phyloP scores from a whole-genome alignment of 2,329 filamentous ascomycete species.

The Fusarium anthophilum region DNA sequence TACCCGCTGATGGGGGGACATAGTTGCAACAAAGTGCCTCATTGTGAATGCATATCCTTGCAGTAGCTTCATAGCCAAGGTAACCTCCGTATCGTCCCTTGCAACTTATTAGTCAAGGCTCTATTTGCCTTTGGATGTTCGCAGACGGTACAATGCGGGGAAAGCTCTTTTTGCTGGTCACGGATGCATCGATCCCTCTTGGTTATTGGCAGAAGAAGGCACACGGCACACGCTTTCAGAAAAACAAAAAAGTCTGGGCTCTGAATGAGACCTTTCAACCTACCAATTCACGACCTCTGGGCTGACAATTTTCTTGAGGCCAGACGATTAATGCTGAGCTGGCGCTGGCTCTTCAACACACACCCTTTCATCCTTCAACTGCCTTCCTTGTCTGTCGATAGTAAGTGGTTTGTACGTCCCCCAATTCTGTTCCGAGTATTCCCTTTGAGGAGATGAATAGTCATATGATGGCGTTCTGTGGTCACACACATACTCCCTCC shows the following conservation, averaged over 20 bases:
- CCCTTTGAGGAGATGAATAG: constrained; percentile 19
- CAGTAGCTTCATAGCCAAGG: constrained; percentile 31
- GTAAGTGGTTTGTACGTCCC: constrained; percentile 21
- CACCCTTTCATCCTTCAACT: constrained; percentile 21
- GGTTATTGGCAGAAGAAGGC: constrained; percentile 22
- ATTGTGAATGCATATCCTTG: constrained; percentile 26
- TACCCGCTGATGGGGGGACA: background rate
- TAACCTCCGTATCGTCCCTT: constrained; percentile 19
- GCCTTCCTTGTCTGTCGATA: constrained; percentile 2
- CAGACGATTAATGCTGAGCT: constrained; percentile 15
- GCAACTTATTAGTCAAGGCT: constrained; percentile 21
- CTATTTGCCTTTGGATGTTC: constrained; percentile 15
- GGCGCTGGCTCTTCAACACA: constrained; percentile 16
- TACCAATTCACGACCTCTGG: constrained; percentile 10
- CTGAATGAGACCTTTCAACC: constrained; percentile 5
- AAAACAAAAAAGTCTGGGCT: constrained; percentile 24
- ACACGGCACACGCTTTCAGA: constrained; percentile 27
- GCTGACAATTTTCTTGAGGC: constrained; percentile 21
- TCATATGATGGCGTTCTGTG: constrained; percentile 30
- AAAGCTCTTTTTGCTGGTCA: constrained; percentile 31
- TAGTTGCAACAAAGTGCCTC: constrained; percentile 18
- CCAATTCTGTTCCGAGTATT: constrained; percentile 25
- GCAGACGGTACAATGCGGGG: constrained; percentile 28
- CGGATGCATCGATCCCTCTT: constrained; percentile 29
- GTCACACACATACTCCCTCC: constrained; percentile 28